Percentiles rank a stretch among this genome's conserved stretches.
phyloP scores from a whole-genome alignment of 2,329 filamentous ascomycete genomes.

The Plectosphaerella sp. region DNA sequence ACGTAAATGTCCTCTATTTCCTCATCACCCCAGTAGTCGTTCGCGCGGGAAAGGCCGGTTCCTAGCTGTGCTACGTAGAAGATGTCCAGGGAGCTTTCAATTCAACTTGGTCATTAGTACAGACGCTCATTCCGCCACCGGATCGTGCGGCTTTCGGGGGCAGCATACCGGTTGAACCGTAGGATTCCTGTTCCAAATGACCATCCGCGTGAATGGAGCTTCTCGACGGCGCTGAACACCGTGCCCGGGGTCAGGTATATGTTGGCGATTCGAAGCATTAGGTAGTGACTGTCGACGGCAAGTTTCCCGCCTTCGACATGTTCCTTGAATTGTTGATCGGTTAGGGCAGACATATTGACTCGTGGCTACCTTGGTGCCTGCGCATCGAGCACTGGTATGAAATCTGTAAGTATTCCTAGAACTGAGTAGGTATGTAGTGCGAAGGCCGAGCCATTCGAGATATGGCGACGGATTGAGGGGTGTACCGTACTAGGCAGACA shows the following conservation, averaged over 20 bases:
- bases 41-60: slow-evolving; percentile 7
- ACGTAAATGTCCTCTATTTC: neutral
- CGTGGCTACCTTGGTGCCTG: no score
- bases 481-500: no score
- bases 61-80: slow-evolving; percentile 11
- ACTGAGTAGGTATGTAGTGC: no score
- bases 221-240: slow-evolving; percentile 7
- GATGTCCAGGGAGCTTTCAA: slow-evolving; percentile 8
- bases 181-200: slow-evolving; percentile 7
- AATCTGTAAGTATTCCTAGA: no score
- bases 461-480: no score
- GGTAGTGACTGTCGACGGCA: slow-evolving; percentile 3
- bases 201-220: slow-evolving; percentile 7
- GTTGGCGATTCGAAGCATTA: slow-evolving; percentile 10
- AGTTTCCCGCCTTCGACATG: slow-evolving; percentile 4
- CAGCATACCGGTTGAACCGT: slow-evolving; percentile 6
- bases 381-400: no score
- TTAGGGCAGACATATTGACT: no score
- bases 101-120: neutral
- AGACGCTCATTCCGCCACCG: neutral
- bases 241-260: slow-evolving; percentile 5
- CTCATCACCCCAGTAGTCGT: slow-evolving; percentile 1
- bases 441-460: no score
- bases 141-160: no score
- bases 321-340: no score